phyloP scores from a whole-genome alignment of 2,329 filamentous ascomycete genomes.

The Emmonsiellopsis sp. region DNA sequence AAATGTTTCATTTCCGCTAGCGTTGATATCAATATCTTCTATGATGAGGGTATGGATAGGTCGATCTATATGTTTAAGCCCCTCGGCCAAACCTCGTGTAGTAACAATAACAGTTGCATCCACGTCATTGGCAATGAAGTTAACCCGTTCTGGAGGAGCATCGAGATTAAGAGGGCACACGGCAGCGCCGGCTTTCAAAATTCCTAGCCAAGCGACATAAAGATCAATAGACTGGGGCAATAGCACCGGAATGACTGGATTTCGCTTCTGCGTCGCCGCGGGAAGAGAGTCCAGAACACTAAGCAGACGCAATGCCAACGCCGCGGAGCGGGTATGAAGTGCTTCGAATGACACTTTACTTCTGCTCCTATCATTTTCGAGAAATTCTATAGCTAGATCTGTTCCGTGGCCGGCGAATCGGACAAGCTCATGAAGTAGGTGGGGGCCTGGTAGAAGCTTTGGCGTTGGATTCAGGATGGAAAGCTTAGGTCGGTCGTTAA shows the following conservation, averaged over 20 bases:
- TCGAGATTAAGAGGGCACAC: slow-evolving; percentile 81
- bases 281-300: slow-evolving; percentile 17
- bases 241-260: slow-evolving; percentile 60
- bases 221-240: slow-evolving; percentile 68
- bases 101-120: slow-evolving; percentile 61
- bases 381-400: slow-evolving; percentile 55
- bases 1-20: neutral
- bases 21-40: slow-evolving; percentile 26
- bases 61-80: slow-evolving; percentile 14
- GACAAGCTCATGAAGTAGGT: slow-evolving; percentile 57
- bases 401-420: slow-evolving; percentile 26
- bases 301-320: slow-evolving; percentile 45
- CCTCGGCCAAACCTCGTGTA: slow-evolving; percentile 27
- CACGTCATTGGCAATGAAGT: slow-evolving; percentile 74
- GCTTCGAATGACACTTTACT: slow-evolving; percentile 51
- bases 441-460: slow-evolving; percentile 43
- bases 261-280: slow-evolving; percentile 4
- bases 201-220: slow-evolving; percentile 67
- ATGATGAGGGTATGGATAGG: slow-evolving; percentile 23
- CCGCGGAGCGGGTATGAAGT: slow-evolving; percentile 51
- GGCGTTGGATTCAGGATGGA: slow-evolving; percentile 54
- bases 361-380: slow-evolving; percentile 39
- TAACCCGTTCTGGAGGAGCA: slow-evolving; percentile 64
- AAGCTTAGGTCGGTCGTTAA: slow-evolving; percentile 20
- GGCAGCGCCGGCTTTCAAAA: slow-evolving; percentile 71